Percentiles rank a stretch among this genome's conserved stretches.
Evolutionary conservation across 441 rosid genomes (phyloP).

Genomic region (Geranium incanum): DNA sequence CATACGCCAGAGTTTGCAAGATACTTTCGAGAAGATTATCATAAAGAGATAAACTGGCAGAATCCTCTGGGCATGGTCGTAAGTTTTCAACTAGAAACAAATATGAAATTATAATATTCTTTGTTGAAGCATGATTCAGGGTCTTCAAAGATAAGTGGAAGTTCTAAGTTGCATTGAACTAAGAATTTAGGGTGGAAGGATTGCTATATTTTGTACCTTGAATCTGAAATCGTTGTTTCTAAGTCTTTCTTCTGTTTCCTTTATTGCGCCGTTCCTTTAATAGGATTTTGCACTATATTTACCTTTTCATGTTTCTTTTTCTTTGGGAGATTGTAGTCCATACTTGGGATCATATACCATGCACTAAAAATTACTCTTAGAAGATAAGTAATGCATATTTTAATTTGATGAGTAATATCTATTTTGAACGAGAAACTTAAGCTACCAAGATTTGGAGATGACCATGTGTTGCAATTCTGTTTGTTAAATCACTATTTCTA

Average conservation of each 20-base stretch:
- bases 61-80: constrained; percentile 73
- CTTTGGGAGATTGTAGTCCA: not conserved
- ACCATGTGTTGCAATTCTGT: not conserved
- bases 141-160: not conserved
- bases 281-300: not conserved
- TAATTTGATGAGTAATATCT: not conserved
- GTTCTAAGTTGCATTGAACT: not conserved
- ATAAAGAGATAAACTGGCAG: constrained; percentile 54
- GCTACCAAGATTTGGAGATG: not conserved
- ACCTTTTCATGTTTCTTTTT: not conserved
- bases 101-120: constrained; percentile 1
- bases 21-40: constrained; percentile 64
- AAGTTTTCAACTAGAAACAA: constrained; percentile 24
- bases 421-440: not conserved
- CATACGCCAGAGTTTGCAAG: constrained; percentile 72
- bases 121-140: not conserved
- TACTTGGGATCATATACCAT: not conserved
- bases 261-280: not conserved
- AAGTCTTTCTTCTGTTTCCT: not conserved
- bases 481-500: constrained; percentile 21
- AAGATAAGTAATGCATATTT: not conserved
- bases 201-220: not conserved
- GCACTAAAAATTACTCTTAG: not conserved
- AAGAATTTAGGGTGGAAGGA: not conserved
- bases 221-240: not conserved